Conservation (phyloP, 2,329 filamentous ascomycete species). For the Coleophoma crateriformis region DNA sequence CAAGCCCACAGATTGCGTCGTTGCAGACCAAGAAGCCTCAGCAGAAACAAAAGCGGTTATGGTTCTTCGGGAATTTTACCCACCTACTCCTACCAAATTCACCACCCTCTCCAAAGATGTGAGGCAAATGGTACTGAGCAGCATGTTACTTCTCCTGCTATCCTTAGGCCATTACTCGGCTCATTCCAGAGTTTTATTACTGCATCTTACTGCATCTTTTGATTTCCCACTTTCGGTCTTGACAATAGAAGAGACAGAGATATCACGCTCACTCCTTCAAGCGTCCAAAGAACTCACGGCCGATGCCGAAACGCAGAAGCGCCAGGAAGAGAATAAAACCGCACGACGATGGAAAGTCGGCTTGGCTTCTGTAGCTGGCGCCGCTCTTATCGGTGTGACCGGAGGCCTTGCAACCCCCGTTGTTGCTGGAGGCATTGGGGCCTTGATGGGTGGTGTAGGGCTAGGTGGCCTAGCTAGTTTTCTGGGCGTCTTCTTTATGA, state of each 20-base stretch:
- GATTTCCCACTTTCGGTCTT: conserved; percentile 56
- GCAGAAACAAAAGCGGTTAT: conserved; percentile 34
- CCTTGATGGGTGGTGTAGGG: conserved; percentile 79
- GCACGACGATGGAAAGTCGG: conserved; percentile 83
- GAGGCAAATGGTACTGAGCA: conserved; percentile 60
- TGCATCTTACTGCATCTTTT: conserved; percentile 64
- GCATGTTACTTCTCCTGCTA: conserved; percentile 63
- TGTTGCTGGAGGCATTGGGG: conserved; percentile 79
- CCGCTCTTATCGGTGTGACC: conserved; percentile 84
- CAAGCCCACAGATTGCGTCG: conserved; percentile 12
- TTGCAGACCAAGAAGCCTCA: conserved; percentile 17
- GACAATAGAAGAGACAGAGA: conserved; percentile 65
- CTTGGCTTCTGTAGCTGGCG: conserved; percentile 78
- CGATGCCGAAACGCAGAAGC: conserved; percentile 69
- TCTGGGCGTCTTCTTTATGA: conserved; percentile 80
- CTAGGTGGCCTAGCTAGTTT: conserved; percentile 83
- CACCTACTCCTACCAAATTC: conserved; percentile 47
- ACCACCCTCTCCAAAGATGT: conserved; percentile 52
- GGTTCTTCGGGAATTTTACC: conserved; percentile 45
- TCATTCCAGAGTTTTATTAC: conserved; percentile 63
- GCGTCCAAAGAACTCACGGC: conserved; percentile 63
- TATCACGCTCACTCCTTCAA: conserved; percentile 69
- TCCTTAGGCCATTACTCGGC: conserved; percentile 71
- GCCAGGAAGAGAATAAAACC: conserved; percentile 61
- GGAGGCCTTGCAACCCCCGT: conserved; percentile 86